Conservation (phyloP, 106 monocot species). For the Ottelia alismoides region DNA sequence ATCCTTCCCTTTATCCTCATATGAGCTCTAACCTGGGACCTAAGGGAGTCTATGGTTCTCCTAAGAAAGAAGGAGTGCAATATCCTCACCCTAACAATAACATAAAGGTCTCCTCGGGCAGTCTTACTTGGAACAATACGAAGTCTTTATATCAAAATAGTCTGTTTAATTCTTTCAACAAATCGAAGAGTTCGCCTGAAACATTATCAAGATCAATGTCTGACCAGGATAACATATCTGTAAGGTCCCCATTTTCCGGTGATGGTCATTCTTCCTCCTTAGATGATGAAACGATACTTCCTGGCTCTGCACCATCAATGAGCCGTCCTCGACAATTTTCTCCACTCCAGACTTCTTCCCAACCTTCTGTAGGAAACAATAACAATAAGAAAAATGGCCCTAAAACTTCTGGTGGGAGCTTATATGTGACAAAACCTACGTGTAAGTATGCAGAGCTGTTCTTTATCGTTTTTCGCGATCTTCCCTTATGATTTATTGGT, state of each 20-base stretch:
- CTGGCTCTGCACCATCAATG: no score
- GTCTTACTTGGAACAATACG: conserved; percentile 20
- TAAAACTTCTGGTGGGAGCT: no score
- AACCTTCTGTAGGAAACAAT: no score
- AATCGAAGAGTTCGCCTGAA: conserved; percentile 24
- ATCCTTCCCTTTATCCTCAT: conserved; percentile 17
- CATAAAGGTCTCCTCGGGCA: conserved; percentile 17
- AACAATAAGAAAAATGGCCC: no score
- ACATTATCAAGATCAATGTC: conserved; percentile 43
- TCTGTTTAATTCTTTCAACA: conserved; percentile 29
- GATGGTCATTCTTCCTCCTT: conserved; percentile 18
- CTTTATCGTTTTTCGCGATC: no score
- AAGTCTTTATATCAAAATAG: conserved; percentile 28
- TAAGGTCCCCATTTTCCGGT: neutral
- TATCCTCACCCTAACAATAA: conserved; percentile 28
- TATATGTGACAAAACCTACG: no score
- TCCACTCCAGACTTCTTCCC: no score
- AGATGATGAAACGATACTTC: no score
- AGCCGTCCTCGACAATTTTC: no score
- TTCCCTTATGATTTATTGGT: neutral
- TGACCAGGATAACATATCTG: conserved; percentile 34
- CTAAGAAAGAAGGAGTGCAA: conserved; percentile 30
- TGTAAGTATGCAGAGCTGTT: no score
- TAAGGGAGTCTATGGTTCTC: conserved; percentile 21
- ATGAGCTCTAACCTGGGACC: conserved; percentile 26